phyloP scores from a whole-genome alignment of 352 stramenopile species.

The Lagenidium giganteum region DNA sequence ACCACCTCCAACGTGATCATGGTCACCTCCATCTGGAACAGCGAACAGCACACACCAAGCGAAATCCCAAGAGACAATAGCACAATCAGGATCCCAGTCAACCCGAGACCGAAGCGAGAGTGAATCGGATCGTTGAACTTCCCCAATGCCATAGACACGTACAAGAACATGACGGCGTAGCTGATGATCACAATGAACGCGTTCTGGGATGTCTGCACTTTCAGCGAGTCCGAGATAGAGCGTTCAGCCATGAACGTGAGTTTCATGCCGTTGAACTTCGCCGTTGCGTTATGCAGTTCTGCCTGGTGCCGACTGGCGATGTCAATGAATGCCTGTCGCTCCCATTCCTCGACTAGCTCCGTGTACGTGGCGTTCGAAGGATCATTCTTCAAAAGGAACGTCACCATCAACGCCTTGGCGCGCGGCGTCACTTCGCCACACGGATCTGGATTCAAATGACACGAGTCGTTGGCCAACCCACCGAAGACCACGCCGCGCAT shows the following conservation, averaged over 20 bases:
- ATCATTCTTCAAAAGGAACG: slow-evolving; percentile 82
- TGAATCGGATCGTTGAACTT: slow-evolving; percentile 57
- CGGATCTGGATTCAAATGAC: slow-evolving; percentile 75
- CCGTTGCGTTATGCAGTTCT: slow-evolving; percentile 2
- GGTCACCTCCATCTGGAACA: slow-evolving; percentile 78
- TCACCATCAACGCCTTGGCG: slow-evolving; percentile 80
- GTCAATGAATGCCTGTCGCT: slow-evolving; percentile 70
- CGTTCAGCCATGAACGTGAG: slow-evolving; percentile 85
- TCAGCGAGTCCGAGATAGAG: slow-evolving; percentile 77
- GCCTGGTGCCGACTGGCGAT: slow-evolving; percentile 15
- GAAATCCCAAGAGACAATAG: slow-evolving; percentile 67
- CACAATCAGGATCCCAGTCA: slow-evolving; percentile 85
- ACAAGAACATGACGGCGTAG: slow-evolving; percentile 90
- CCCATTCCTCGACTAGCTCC: slow-evolving; percentile 69
- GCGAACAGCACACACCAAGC: slow-evolving; percentile 56
- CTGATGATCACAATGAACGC: slow-evolving; percentile 84
- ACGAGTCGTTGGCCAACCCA: slow-evolving; percentile 49
- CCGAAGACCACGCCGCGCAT: slow-evolving; percentile 89
- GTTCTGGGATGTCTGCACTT: slow-evolving; percentile 85
- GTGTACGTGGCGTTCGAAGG: slow-evolving; percentile 73
- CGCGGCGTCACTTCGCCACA: slow-evolving; percentile 74
- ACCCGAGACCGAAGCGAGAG: slow-evolving; percentile 74
- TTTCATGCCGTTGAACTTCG: slow-evolving; percentile 41
- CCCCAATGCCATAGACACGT: slow-evolving; percentile 83
- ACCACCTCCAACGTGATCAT: slow-evolving; percentile 92